A percentile compares a stretch with the other conserved stretches of the same genome.
Evolutionary conservation across 2,329 filamentous ascomycete species (phyloP).

Genomic region (Pestalotiopsis sp.): DNA sequence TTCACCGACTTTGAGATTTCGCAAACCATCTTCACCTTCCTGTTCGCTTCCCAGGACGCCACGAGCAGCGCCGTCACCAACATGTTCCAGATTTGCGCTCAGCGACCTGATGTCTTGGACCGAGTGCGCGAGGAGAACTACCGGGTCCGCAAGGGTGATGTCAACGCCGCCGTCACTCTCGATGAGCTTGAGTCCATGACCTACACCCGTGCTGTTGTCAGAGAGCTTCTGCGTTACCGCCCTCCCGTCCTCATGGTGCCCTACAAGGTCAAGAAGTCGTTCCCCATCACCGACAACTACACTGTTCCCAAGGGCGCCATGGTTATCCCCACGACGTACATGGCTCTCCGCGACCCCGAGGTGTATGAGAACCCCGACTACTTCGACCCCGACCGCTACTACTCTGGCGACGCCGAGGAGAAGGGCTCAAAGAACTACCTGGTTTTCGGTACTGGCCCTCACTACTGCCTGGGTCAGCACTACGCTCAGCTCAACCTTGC

Average conservation of each 20-base stretch:
- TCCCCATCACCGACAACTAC: constrained; percentile 85
- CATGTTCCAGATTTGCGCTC: constrained; percentile 92
- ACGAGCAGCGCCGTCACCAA: constrained; percentile 92
- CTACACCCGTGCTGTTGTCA: constrained; percentile 90
- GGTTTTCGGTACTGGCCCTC: constrained; percentile 92
- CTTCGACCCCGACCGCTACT: constrained; percentile 92
- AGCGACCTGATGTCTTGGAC: constrained; percentile 89
- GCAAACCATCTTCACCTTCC: constrained; percentile 92
- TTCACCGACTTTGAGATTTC: constrained; percentile 92
- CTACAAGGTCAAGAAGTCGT: constrained; percentile 91
- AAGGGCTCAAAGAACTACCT: constrained; percentile 91
- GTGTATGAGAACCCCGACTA: constrained; percentile 87
- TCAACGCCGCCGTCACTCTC: constrained; percentile 71
- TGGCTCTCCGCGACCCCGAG: constrained; percentile 88
- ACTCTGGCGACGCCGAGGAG: constrained; percentile 84
- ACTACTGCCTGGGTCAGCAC: constrained; percentile 93
- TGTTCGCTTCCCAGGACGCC: constrained; percentile 97
- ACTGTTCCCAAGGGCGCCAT: constrained; percentile 94
- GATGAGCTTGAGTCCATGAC: constrained; percentile 86
- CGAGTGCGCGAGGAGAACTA: constrained; percentile 92
- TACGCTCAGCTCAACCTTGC: constrained; percentile 91
- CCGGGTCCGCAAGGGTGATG: constrained; percentile 73
- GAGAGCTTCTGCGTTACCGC: constrained; percentile 88
- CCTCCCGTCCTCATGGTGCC: constrained; percentile 98
- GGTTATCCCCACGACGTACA: constrained; percentile 90